Base-by-base conservation (phyloP, 2,329 filamentous ascomycete genomes). In the Diatrype stigma region DNA sequence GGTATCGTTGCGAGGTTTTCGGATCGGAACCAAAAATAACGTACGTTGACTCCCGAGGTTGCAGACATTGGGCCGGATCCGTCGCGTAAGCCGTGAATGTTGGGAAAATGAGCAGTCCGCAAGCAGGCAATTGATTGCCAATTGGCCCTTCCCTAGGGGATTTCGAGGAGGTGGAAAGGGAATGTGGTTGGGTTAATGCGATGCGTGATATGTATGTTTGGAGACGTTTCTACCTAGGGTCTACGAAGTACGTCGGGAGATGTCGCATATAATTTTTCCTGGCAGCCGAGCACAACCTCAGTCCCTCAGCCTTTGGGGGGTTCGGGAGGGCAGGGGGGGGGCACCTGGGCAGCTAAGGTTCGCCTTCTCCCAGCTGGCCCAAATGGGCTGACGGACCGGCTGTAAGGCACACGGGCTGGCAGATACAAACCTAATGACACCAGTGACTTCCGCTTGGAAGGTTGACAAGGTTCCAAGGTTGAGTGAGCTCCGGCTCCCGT, bases 11-110 rank as follows among this genome's bases (percentile, higher is more conserved):
- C 32, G 12, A 45, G 40, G 44, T 51, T 46, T 21, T 54, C 46
- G 48, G 49, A 47, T 46, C 37, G 52, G 60, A 52, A 60, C 49
- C 32, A 57, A 59, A 60, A 52, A 60, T 48, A 59, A 77, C 77
- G 59, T 75, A 87, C 84, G 73, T 87, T 87, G 70, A 85, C 81
- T 77, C 83, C 83, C 70, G 85, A 84, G 60, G 81, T 77, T 58
- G 75, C 68, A 73, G 82, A 80, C 83, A 86, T 86, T 75, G 73
- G 63, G 65, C 60, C 65, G 67, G 68, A 65, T 74, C 68, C 70
- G 70, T 69, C 67, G 70, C 69, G 70, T 70, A 67, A 68, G 60
- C 63, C 63, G 61, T 67, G 21, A 21, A 44, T 44, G 21, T 67
- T 58, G 59, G n/a, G 63, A 64, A 64, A 47, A 52, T 42, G 56